A percentile compares a stretch with the other conserved stretches of the same genome.
These are phyloP conservation scores for Piedraia hortae DNA, from an alignment of 2,329 filamentous ascomycete genomes.

Conservation along the genomic window DNA sequence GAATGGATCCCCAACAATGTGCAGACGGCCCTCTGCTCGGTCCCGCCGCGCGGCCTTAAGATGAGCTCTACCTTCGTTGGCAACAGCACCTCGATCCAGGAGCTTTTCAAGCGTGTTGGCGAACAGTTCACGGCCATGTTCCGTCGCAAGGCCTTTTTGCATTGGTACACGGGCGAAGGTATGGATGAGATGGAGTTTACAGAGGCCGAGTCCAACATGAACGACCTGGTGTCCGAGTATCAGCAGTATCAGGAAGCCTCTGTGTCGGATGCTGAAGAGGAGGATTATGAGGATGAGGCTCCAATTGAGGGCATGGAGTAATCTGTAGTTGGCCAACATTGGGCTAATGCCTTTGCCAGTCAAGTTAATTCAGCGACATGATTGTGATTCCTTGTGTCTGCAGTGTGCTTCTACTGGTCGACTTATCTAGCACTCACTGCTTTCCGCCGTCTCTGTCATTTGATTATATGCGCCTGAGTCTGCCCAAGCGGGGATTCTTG, in stretches of 20 bases:
- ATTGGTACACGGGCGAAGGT: slow-evolving; percentile 99
- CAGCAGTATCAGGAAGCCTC: slow-evolving; percentile 99
- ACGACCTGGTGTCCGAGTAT: slow-evolving; percentile 97
- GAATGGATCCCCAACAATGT: slow-evolving; percentile 99
- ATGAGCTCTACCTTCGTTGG: slow-evolving; percentile 98
- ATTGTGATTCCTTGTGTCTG: too few relatives aligned
- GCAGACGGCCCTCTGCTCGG: slow-evolving; percentile 96
- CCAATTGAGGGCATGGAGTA: slow-evolving; percentile 48
- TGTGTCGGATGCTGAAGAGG: slow-evolving; percentile 90
- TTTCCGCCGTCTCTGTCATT: too few relatives aligned
- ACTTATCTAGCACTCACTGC: too few relatives aligned
- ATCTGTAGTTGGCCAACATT: too few relatives aligned
- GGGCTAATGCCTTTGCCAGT: too few relatives aligned
- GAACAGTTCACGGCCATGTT: slow-evolving; percentile 99
- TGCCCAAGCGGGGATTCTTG: too few relatives aligned
- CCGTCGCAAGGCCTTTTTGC: slow-evolving; percentile 99
- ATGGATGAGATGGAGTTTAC: slow-evolving; percentile 99
- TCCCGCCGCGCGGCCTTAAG: slow-evolving; percentile 88
- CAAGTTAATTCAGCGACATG: too few relatives aligned
- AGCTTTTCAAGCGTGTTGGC: slow-evolving; percentile 99
- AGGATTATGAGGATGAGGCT: slow-evolving; percentile 71
- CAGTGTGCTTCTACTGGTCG: too few relatives aligned
- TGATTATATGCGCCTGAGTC: too few relatives aligned
- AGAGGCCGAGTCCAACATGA: slow-evolving; percentile 99
- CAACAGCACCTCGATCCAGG: slow-evolving; percentile 98